Evolutionary conservation across 139 green algal species (phyloP).

Genomic region (Diplosphaera chodatii): DNA sequence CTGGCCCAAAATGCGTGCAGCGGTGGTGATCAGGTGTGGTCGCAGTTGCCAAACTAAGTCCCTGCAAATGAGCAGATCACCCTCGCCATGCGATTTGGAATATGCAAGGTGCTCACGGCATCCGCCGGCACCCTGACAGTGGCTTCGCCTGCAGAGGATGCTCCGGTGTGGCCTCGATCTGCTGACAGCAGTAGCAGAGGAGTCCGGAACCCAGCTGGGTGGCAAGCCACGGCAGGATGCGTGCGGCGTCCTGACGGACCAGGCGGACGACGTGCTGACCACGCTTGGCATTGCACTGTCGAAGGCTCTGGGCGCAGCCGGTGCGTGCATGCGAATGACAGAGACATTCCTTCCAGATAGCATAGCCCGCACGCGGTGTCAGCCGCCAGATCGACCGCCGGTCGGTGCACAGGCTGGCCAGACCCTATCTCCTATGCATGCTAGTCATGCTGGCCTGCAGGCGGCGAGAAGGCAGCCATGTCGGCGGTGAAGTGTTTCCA

Average conservation of each 20-base stretch:
- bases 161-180: neutral
- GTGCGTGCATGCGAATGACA: too few relatives aligned
- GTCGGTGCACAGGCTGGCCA: too few relatives aligned
- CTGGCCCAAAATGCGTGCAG: constrained; percentile 2
- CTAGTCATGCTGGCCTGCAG: too few relatives aligned
- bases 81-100: too few relatives aligned
- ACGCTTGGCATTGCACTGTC: neutral
- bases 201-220: neutral
- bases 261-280: neutral
- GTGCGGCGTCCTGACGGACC: neutral
- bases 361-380: too few relatives aligned
- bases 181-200: neutral
- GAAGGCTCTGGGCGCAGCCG: neutral
- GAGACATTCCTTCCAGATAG: too few relatives aligned
- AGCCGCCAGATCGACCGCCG: too few relatives aligned
- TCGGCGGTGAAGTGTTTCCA: neutral
- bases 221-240: neutral
- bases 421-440: too few relatives aligned
- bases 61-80: too few relatives aligned
- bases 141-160: neutral
- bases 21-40: neutral
- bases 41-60: neutral
- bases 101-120: too few relatives aligned
- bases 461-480: neutral
- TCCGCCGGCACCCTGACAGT: too few relatives aligned